Percentiles rank a stretch among this genome's conserved stretches.
Conservation (phyloP, 1,284 basidiomycete species). For the Mycena sp. region DNA sequence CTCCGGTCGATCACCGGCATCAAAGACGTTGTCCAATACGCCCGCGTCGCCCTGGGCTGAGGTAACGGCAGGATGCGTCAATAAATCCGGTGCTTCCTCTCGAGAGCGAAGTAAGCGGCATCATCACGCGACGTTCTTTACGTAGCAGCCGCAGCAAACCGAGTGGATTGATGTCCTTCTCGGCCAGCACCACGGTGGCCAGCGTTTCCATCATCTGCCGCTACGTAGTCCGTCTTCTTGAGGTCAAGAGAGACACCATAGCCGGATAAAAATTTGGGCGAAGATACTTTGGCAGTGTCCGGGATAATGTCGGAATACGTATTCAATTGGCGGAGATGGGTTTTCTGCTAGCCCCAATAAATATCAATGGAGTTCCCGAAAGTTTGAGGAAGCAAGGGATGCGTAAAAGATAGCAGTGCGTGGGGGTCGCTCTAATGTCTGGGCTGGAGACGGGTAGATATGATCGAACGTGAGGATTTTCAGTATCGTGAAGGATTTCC, state of each 20-base stretch:
- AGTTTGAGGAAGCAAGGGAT: slow-evolving; percentile 64
- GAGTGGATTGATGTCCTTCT: slow-evolving; percentile 77
- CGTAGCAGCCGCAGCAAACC: slow-evolving; percentile 76
- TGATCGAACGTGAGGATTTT: slow-evolving; percentile 79
- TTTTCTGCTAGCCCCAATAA: slow-evolving; percentile 61
- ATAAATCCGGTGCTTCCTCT: slow-evolving; percentile 72
- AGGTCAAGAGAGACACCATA: slow-evolving; percentile 93
- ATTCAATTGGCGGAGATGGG: slow-evolving; percentile 64
- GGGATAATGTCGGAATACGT: slow-evolving; percentile 80
- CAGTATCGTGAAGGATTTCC: slow-evolving; percentile 44
- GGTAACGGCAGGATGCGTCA: slow-evolving; percentile 71
- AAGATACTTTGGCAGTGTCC: slow-evolving; percentile 37
- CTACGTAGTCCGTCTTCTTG: slow-evolving; percentile 98
- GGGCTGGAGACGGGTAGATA: slow-evolving; percentile 58
- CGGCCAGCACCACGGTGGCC: slow-evolving; percentile 49
- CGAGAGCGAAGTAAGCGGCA: slow-evolving; percentile 67
- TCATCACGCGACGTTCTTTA: slow-evolving; percentile 76
- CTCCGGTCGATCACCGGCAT: slow-evolving; percentile 89
- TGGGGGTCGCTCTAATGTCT: slow-evolving; percentile 50
- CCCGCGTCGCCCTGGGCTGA: slow-evolving; percentile 58
- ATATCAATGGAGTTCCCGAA: slow-evolving; percentile 72
- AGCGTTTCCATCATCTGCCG: slow-evolving; percentile 82
- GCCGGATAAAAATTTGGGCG: slow-evolving; percentile 72
- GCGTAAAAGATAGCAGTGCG: slow-evolving; percentile 82
- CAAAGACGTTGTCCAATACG: slow-evolving; percentile 81